A percentile compares a stretch with the other conserved stretches of the same genome.
phyloP scores from a whole-genome alignment of 2,329 filamentous ascomycete species.

The Biscogniauxia marginata region DNA sequence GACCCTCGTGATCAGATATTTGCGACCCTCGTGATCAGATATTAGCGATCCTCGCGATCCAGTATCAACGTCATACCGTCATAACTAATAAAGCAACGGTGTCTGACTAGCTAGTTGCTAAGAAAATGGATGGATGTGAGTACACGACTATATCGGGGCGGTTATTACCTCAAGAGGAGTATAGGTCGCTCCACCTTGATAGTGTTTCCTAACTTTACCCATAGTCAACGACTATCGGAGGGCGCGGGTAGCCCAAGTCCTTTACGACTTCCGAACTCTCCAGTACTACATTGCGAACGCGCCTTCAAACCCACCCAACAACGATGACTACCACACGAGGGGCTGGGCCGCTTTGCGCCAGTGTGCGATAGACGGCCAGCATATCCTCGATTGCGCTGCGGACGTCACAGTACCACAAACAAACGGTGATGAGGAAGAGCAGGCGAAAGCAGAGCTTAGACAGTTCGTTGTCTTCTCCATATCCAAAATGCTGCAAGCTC shows the following conservation, averaged over 20 bases:
- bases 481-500: background rate
- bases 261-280: constrained; percentile 60
- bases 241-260: constrained; percentile 59
- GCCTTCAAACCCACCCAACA: constrained; percentile 52
- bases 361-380: constrained; percentile 60
- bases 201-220: background rate
- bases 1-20: constrained; percentile 6
- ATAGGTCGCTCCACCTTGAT: constrained; percentile 9
- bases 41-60: constrained; percentile 2
- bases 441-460: constrained; percentile 60
- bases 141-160: constrained; percentile 11
- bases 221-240: constrained; percentile 61
- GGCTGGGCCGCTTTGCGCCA: constrained; percentile 63
- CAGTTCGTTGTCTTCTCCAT: constrained; percentile 46
- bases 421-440: constrained; percentile 55
- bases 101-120: background rate
- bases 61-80: background rate
- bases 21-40: constrained; percentile 4
- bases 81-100: background rate
- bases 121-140: constrained; percentile 35
- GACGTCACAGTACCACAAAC: constrained; percentile 58
- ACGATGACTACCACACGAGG: constrained; percentile 61
- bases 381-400: constrained; percentile 63
- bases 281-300: constrained; percentile 62
- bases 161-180: constrained; percentile 3